These are phyloP conservation scores for Marchantia polymorpha DNA, from an alignment of 225 moss, liverwort and hornwort species.

Conservation along the genomic window DNA sequence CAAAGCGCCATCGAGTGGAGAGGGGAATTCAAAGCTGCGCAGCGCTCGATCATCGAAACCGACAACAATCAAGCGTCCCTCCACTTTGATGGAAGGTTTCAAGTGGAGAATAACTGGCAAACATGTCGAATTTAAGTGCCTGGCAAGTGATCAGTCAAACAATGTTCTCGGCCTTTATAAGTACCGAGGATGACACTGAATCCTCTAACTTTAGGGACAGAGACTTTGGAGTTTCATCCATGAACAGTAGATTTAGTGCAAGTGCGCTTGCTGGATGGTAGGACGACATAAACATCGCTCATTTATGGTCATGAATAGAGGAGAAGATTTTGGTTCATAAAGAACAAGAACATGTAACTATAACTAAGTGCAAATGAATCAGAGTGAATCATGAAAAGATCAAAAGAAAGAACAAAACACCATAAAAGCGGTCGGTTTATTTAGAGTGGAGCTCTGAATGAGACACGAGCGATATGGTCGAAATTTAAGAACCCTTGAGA, in stretches of 20 bases:
- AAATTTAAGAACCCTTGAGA: background rate
- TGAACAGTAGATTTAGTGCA: background rate
- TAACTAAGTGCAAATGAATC: background rate
- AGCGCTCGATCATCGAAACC: background rate
- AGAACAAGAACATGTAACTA: background rate
- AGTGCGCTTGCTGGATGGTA: conserved; percentile 4
- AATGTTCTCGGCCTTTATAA: background rate
- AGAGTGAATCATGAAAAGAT: background rate
- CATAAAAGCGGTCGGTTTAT: background rate
- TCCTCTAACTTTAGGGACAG: conserved; percentile 11
- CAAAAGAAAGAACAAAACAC: background rate
- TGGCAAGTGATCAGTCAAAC: background rate
- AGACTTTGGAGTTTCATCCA: background rate
- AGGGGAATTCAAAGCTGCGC: background rate
- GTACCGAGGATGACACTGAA: background rate
- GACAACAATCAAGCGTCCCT: background rate
- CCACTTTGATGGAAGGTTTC: background rate
- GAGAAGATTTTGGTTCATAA: conserved; percentile 1
- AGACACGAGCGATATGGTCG: conserved; percentile 7
- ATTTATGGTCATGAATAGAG: background rate
- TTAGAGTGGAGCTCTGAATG: background rate
- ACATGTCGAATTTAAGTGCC: background rate
- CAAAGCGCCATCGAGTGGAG: background rate
- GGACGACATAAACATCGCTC: background rate
- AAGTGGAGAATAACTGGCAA: background rate